Evolutionary conservation across 2,329 filamentous ascomycete genomes (phyloP).

Genomic region (Alternaria ventricosa): DNA sequence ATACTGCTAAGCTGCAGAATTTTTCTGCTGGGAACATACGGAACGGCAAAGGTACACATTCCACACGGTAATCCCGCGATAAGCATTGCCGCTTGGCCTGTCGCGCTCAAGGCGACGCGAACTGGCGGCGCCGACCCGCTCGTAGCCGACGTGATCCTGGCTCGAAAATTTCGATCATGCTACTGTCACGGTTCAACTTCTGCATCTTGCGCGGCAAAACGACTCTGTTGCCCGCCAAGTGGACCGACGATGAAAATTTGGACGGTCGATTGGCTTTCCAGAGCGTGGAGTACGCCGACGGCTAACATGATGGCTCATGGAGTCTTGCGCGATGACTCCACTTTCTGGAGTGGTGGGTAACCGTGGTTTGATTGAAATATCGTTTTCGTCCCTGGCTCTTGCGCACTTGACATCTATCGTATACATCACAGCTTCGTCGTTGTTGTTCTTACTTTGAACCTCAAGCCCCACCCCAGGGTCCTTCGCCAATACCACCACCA

Average conservation of each 20-base stretch:
- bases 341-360: constrained; percentile 3
- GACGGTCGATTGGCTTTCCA: constrained; percentile 28
- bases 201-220: constrained; percentile 24
- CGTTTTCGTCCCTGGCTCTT: constrained; percentile 17
- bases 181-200: constrained; percentile 25
- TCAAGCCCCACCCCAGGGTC: constrained; percentile 18
- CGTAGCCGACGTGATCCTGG: constrained; percentile 30
- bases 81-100: constrained; percentile 6
- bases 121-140: constrained; percentile 24
- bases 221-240: constrained; percentile 28
- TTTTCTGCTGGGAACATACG: constrained; percentile 26
- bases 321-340: constrained; percentile 26
- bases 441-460: constrained; percentile 10
- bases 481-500: constrained; percentile 12
- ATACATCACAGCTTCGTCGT: constrained; percentile 19
- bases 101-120: constrained; percentile 17
- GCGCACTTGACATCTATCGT: constrained; percentile 21
- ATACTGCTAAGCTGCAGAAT: constrained; percentile 31
- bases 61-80: constrained; percentile 6
- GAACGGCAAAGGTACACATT: constrained; percentile 14
- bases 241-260: constrained; percentile 45
- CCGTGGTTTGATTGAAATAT: constrained; percentile 31
- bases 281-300: constrained; percentile 36
- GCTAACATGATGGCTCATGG: constrained; percentile 25
- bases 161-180: constrained; percentile 34